These are phyloP conservation scores for Crucihimalaya himalaica DNA, from an alignment of 345 rosid genomes.

Conservation along the genomic window DNA sequence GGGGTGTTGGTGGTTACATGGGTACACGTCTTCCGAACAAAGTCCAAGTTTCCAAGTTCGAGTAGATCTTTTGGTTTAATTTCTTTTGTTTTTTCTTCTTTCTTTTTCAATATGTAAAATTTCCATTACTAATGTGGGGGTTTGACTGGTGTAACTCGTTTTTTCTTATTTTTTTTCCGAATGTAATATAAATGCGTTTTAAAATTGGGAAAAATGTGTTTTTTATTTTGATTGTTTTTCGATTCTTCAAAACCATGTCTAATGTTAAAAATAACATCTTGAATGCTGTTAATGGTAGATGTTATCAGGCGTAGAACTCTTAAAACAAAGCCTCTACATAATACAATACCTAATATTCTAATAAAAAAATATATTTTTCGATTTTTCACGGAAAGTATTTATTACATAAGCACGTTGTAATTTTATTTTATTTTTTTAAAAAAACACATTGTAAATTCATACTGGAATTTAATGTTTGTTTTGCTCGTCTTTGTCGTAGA, in stretches of 20 bases:
- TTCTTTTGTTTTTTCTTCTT: slow-evolving; percentile 9
- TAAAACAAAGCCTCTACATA: too few relatives aligned
- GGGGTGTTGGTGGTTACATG: slow-evolving; percentile 45
- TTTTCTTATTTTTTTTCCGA: neutral
- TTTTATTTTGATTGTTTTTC: neutral
- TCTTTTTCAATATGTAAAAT: slow-evolving; percentile 35
- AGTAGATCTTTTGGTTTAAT: slow-evolving; percentile 27
- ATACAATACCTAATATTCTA: too few relatives aligned
- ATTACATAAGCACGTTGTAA: too few relatives aligned
- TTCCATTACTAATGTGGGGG: slow-evolving; percentile 46
- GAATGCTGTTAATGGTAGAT: too few relatives aligned
- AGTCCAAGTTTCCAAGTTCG: slow-evolving; percentile 46
- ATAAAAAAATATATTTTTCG: too few relatives aligned
- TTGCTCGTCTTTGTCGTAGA: too few relatives aligned
- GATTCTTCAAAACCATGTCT: neutral
- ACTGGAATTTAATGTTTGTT: too few relatives aligned
- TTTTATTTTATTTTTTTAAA: too few relatives aligned
- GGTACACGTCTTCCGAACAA: slow-evolving; percentile 48
- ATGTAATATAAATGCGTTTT: slow-evolving; percentile 39
- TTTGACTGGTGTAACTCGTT: slow-evolving; percentile 43
- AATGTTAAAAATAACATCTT: too few relatives aligned
- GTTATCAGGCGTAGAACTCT: too few relatives aligned
- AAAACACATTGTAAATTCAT: too few relatives aligned
- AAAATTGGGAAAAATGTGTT: neutral
- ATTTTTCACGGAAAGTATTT: too few relatives aligned